Evolutionary conservation across 2,329 filamentous ascomycete species (phyloP), one percentile per base, ranked within the genome.

Genomic region (Teratosphaeria epicoccoides): DNA sequence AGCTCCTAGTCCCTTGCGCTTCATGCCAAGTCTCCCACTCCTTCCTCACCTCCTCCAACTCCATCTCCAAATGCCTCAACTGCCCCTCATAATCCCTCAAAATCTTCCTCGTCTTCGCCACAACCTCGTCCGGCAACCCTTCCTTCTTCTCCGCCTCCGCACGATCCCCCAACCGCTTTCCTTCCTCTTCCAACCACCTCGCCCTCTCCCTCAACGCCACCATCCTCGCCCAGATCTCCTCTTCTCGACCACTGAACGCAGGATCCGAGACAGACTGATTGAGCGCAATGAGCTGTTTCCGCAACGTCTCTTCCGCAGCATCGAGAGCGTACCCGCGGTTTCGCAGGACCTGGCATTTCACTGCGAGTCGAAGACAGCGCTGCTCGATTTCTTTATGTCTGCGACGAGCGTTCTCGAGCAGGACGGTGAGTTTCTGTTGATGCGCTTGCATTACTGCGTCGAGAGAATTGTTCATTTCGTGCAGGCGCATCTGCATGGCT

Each of bases 161-260:
- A 45, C 68, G 63, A 56, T 68, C 71, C 43, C 81, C 79, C 50
- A 83, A 74, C 70, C 82, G 83, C 65, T 84, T 85, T 52, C 88
- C 76, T 72, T 93, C 87, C 60, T 80, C 81, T 63, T 84, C 84
- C 59, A 94, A 69, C 61, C 82, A 78, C 58, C 84, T 80, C 22
- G 85, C 84, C 58, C 88, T 81, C 55, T 86, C 85, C 57, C 85
- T 76, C 46, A 93, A 73, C 33, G 84, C 79, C 47, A 89, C 84
- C 71, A 93, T 79, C 45, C 87, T 76, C 57, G 87, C 88, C 87
- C 87, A 93, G 44, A 93, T 81, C 72, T 93, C 87, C 68, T 93
- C 88, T 64, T 88, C 84, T 58, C 86, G 75, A 2, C 86, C 87
- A 33, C 80, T 79, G 51, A 91, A 76, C 6, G 83, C 82, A 6